Evolutionary conservation across 495 filamentous ascomycete genomes (phyloP), one percentile per base, ranked within the genome.

Genomic region (Talaromyces nanjingensis): DNA sequence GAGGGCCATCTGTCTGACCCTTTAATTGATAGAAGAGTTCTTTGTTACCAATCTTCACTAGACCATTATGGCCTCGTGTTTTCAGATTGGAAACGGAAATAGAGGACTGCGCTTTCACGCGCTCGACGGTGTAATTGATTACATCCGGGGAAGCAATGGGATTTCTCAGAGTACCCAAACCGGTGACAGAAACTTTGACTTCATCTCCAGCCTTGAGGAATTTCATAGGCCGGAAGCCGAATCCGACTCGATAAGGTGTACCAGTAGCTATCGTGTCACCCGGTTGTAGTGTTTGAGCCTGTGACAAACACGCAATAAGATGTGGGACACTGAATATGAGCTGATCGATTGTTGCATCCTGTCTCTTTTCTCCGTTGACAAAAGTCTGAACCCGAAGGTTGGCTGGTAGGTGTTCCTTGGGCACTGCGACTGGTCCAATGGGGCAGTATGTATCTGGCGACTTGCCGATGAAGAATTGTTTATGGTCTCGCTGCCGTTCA

Each of bases 221-320:
- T 54, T 73, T 72, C 63, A 73, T 72, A 5, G 81, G 81, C 25
- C 73, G 74, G 27, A 70, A 69, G 0, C 82, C 81, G 60, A 85
- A 76, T 3, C 82, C 82, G 18, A 85, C 82, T 24, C 82, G 81
- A 4, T 79, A 79, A 22, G 82, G 82, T 70, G 89, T 92, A 62
- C 89, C 89, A 27, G 89, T 91, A 62, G 89, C 90, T 57, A 92
- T 87, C 20, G 91, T 53, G 72, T 91, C 88, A 1, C 90, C 90
- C 4, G 83, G 84, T 57, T 89, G 70, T 25, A 91, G 69, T 6
- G 89, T 91, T 31, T 85, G 87, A 31, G 85, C 88, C 65, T 82
- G 84, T 63, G 82, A 86, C 29, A 93, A 72, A 65, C 88, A 86
- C 0, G 81, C 72, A 65, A 92, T 86, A 1, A 86, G 86, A 67